Conservation (phyloP, 306 rosid species). For the Rosa chinensis region DNA sequence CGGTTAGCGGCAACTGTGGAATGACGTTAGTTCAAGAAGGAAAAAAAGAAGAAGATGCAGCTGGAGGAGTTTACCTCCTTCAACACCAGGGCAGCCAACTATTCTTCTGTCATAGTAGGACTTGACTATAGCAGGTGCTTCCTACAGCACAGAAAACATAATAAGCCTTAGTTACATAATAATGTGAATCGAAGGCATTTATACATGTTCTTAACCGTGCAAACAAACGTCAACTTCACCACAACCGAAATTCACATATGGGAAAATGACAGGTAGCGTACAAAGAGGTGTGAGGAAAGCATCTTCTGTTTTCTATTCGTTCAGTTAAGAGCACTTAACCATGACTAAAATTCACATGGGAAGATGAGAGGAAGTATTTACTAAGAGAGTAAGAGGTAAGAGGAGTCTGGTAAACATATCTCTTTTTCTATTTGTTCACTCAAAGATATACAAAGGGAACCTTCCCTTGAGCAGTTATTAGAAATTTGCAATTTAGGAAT, state of each 20-base stretch:
- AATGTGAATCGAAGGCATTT: neutral
- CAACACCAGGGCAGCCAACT: slow-evolving; percentile 58
- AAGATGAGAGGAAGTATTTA: too few species aligned
- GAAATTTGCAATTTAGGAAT: neutral
- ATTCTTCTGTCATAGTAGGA: slow-evolving; percentile 46
- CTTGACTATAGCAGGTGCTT: slow-evolving; percentile 42
- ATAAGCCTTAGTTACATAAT: neutral
- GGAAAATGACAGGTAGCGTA: neutral
- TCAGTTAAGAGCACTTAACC: too few species aligned
- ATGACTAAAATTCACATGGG: too few species aligned
- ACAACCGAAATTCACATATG: neutral
- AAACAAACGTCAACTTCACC: neutral
- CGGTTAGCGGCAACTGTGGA: neutral
- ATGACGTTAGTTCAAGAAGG: neutral
- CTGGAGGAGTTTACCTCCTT: slow-evolving; percentile 30
- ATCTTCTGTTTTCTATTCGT: too few species aligned
- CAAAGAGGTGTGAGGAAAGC: neutral
- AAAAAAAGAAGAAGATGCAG: neutral
- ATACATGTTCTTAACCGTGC: neutral
- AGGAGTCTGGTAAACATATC: neutral
- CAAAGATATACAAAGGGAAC: neutral
- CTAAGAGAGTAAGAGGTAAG: too few species aligned
- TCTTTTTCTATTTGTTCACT: neutral
- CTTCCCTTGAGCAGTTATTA: neutral
- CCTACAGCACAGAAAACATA: slow-evolving; percentile 31